Evolutionary conservation across 208 protist genomes (phyloP).

Genomic region (Trypanosoma theileri): DNA sequence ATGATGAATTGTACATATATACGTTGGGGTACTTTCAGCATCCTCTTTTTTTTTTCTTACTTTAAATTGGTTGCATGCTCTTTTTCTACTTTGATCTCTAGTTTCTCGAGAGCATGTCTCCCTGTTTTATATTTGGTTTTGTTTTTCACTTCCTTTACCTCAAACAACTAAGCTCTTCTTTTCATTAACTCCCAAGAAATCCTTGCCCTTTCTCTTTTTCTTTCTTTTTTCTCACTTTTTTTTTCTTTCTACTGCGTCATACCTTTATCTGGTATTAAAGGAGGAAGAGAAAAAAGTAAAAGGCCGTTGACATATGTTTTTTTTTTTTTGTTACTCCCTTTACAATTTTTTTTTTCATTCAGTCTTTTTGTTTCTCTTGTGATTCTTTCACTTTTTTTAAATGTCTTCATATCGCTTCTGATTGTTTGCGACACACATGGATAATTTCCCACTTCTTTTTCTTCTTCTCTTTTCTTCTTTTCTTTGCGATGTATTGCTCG

Average conservation of each 20-base stretch:
- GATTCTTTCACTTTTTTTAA: background rate
- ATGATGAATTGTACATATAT: too few species aligned
- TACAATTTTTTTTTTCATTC: background rate
- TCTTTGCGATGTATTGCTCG: conserved; percentile 5
- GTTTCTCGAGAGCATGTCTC: background rate
- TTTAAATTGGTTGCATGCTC: background rate
- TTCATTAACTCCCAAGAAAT: background rate
- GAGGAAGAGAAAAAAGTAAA: too few species aligned
- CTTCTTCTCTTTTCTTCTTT: background rate
- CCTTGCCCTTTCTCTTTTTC: background rate
- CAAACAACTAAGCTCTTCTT: too few species aligned
- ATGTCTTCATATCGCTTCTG: background rate
- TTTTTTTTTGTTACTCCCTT: background rate
- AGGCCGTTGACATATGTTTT: background rate
- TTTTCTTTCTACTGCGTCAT: conserved; percentile 2
- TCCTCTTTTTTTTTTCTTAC: background rate
- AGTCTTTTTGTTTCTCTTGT: background rate
- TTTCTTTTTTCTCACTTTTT: background rate
- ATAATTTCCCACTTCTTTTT: background rate
- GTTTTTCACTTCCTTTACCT: background rate
- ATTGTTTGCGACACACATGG: too few species aligned
- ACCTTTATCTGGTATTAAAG: background rate
- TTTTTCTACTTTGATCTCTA: background rate
- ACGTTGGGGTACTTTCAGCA: background rate
- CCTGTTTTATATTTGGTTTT: background rate